Base-by-base conservation (phyloP, 2,329 filamentous ascomycete genomes). In the Scleromitrula shiraiana region DNA sequence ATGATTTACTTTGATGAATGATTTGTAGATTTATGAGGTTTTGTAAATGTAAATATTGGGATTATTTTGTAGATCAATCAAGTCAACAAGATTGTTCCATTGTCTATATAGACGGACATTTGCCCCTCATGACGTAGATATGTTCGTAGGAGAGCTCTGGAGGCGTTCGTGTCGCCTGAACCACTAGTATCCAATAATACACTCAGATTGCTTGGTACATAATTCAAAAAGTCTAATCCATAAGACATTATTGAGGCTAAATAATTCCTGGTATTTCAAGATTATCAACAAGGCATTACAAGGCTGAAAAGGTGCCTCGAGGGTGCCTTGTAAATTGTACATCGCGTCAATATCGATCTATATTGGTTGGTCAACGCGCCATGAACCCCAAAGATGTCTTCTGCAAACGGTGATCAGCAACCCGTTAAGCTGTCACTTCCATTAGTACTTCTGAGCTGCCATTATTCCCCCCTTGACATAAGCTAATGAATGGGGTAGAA, bases 381-480 rank as follows among this genome's bases (percentile, higher is more conserved):
- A 63, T 63, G 61, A 56, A 24, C 47, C 42, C 47, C 45, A 45
- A 56, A 58, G 41, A 65, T 64, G 62, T 62, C 62, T 58, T 60
- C 61, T 35, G 52, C 53, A 49, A 59, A 52, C 48, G 61, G 72
- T 73, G 69, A 73, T 54, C 70, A 74, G 56, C 78, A 81, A 67
- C 83, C 84, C 52, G 85, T 91, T 70, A 89, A 88, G 72, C 77
- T 91, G 56, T 90, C 86, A 53, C 75, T 91, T 53, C 86, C 86
- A 55, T 73, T 88, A 59, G 81, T 83, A 17, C 17, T 32, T 20
- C 22, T 43, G n/a, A 33, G 19, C 15, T 27, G 17, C 17, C 7
- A 20, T 19, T 15, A 36, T 39, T 7, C 6, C 12, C 15, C 43
- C 38, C 23, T 22, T 41, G 20, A 9, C n/a, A n/a, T 47, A 49